Evolutionary conservation across 2,329 filamentous ascomycete species (phyloP), one percentile per base, ranked within the genome.

Genomic region (Xylaria sp.): DNA sequence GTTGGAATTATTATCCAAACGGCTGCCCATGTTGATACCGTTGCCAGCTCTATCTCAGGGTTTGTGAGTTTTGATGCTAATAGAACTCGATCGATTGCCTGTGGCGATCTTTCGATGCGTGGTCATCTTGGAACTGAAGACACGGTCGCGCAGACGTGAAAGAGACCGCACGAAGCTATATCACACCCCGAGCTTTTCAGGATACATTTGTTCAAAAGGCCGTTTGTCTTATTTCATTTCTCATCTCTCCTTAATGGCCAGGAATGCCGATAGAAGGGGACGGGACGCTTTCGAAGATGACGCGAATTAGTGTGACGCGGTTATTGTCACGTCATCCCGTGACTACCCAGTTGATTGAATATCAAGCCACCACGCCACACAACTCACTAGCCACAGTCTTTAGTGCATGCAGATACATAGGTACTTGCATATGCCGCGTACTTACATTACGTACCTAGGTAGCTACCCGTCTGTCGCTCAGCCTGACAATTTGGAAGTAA

Each of bases 1-100:
- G 24, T 80, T 77, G n/a, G 85, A 86, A 63, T 86, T 86, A 68
- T 84, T 85, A 4, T 87, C 83, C 13, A 87, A 72, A 7, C 80
- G 78, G 59, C 77, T 84, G 9, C 83, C 81, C 85, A 88, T 88
- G 19, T 60, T 74, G 59, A 58, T 22, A 20, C 16, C n/a, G 19
- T 16, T 9, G 38, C 37, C 9, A 18, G 18, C 3, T 41, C 22
- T 22, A 21, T 20, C 18, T 43, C 17, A 53, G 47, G 50, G 18
- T 13, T 46, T 43, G 16, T 39, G 16, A 39, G 18, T 24, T 17
- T 8, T 22, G 26, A 48, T 49, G 13, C 34, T 39, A 26, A 41
- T 39, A 43, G 21, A 48, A 55, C 50, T 42, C 50, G 50, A 48
- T 54, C 49, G 41, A 46, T 56, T 58, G 41, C 48, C 55, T 45